A percentile compares a stretch with the other conserved stretches of the same genome.
These are phyloP conservation scores for Neurospora cerealis DNA, from an alignment of 495 filamentous ascomycete genomes.

Conservation along the genomic window DNA sequence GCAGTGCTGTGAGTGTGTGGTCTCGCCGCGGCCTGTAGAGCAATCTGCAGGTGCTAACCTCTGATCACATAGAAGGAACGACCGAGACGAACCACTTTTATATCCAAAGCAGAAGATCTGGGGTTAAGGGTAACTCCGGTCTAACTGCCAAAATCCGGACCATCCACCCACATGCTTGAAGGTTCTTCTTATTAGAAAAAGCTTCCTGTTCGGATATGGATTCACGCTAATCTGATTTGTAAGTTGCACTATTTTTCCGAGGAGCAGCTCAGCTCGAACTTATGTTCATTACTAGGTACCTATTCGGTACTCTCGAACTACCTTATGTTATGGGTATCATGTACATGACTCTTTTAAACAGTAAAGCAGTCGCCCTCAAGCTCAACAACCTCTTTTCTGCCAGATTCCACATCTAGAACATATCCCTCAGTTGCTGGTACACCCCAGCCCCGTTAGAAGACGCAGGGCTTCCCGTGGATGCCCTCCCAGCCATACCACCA, in stretches of 20 bases:
- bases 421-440: conserved; percentile 25
- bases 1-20: neutral
- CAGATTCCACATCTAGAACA: conserved; percentile 11
- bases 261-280: neutral
- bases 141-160: neutral
- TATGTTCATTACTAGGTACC: neutral
- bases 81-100: neutral
- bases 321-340: neutral
- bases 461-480: neutral
- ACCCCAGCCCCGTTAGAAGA: conserved; percentile 5
- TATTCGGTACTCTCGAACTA: neutral
- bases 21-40: neutral
- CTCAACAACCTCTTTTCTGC: neutral
- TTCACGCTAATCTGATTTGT: neutral
- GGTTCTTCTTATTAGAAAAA: neutral
- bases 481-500: neutral
- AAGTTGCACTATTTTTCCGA: neutral
- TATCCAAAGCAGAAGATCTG: neutral
- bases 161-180: neutral
- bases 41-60: neutral
- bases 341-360: neutral
- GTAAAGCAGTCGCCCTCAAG: neutral
- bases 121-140: neutral
- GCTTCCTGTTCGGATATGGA: neutral
- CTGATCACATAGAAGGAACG: neutral